phyloP scores from a whole-genome alignment of 768 basidiomycete genomes.

The Collybia sordida region DNA sequence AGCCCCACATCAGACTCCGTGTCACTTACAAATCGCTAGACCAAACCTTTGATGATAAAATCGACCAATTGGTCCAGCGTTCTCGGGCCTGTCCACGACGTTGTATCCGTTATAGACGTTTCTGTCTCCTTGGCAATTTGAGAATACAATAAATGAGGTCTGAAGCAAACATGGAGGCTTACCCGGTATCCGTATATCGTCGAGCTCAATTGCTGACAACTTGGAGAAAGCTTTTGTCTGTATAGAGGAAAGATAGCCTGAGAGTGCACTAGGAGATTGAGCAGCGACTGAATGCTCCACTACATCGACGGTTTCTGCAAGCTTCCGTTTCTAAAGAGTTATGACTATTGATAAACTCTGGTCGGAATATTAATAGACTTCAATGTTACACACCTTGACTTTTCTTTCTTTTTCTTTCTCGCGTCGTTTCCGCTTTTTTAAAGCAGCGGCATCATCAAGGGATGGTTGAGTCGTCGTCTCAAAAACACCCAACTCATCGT shows the following conservation, averaged over 20 bases:
- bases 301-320: conserved; percentile 43
- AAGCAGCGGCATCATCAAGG: conserved; percentile 19
- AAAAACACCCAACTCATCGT: conserved; percentile 13
- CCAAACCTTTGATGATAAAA: conserved; percentile 74
- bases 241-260: conserved; percentile 60
- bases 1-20: neutral
- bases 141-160: conserved; percentile 25
- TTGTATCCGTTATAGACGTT: conserved; percentile 73
- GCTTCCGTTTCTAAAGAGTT: conserved; percentile 57
- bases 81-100: conserved; percentile 67
- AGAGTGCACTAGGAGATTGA: conserved; percentile 56
- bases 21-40: neutral
- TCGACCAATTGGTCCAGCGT: conserved; percentile 69
- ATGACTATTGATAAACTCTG: conserved; percentile 5
- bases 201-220: conserved; percentile 74
- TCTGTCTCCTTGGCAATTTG: conserved; percentile 61
- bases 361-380: neutral
- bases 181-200: conserved; percentile 81
- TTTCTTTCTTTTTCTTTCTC: conserved; percentile 75
- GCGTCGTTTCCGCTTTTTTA: conserved; percentile 72
- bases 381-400: conserved; percentile 51
- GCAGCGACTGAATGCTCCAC: conserved; percentile 49
- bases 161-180: conserved; percentile 20
- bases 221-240: conserved; percentile 71
- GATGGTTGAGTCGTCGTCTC: conserved; percentile 7